Evolutionary conservation across 2,329 filamentous ascomycete species (phyloP), one percentile per base, ranked within the genome.

Genomic region (Cladosporium sp.): DNA sequence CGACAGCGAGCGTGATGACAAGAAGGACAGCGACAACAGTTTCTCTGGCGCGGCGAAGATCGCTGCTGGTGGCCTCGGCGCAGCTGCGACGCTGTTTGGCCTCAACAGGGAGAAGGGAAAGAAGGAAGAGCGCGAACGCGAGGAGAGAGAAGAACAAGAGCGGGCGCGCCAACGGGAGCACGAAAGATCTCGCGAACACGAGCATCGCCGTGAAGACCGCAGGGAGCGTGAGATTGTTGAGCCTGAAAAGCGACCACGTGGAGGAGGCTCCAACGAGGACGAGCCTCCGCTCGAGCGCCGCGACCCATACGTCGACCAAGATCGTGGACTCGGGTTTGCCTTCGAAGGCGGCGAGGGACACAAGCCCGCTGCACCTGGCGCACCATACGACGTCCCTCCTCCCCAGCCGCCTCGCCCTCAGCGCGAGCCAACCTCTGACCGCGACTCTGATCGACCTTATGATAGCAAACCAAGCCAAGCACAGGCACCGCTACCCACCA

Each of bases 291-390:
- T 31, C 28, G 67, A 66, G 5, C 67, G 67, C n/a, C 65, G 67
- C 29, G 78, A 72, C 16, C 68, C 69, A n/a, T 63, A 72, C 33
- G 66, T 66, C 35, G 73, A 75, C 6, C 40, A 65, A 21, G 74
- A 75, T 53, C 69, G 71, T 23, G 72, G 73, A 23, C 69, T 76
- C 29, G 74, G 74, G 7, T 76, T 76, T 52, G 74, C 74, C 2
- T 76, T 76, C 49, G 74, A 76, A 65, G 67, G 66, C 10, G 68
- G 68, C 21, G 72, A 74, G 29, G 69, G 70, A 40, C 66, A 69
- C 18, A 69, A 55, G 37, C 35, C 49, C n/a, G 59, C 59, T 16
- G 49, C 35, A 4, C 35, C 61, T 49, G 61, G 50, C 0, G 50
- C 50, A 35, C 50, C 29, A 28, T 49, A 62, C 14, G 60, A 62